These are phyloP conservation scores for Dictyostelium citrinum DNA, from an alignment of 78 protist species.

Conservation along the genomic window DNA sequence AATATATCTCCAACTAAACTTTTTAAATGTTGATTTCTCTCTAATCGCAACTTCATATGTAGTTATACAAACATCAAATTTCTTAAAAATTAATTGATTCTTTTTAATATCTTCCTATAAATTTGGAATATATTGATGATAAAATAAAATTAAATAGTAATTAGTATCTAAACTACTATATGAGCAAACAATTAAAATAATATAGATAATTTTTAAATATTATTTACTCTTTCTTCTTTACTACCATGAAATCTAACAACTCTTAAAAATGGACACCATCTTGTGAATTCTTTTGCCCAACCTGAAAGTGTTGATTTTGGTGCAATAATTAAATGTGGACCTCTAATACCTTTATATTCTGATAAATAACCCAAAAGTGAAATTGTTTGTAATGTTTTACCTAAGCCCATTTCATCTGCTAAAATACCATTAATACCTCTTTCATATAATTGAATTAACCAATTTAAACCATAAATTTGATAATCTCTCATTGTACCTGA, in stretches of 20 bases:
- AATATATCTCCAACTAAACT: slow-evolving; percentile 91
- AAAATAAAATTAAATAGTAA: no score
- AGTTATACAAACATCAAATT: slow-evolving; percentile 93
- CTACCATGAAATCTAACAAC: slow-evolving; percentile 88
- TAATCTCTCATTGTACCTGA: slow-evolving; percentile 92
- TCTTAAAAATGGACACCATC: slow-evolving; percentile 89
- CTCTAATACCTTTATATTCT: slow-evolving; percentile 60
- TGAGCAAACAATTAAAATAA: no score
- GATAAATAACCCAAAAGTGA: slow-evolving; percentile 91
- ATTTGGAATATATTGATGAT: no score
- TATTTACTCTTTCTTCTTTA: slow-evolving; percentile 87
- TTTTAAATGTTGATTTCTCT: slow-evolving; percentile 88
- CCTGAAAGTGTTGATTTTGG: slow-evolving; percentile 96
- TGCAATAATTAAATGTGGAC: slow-evolving; percentile 94
- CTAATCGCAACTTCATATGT: slow-evolving; percentile 92
- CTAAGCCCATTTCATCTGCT: slow-evolving; percentile 96
- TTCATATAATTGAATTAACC: slow-evolving; percentile 91
- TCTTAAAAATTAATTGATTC: slow-evolving; percentile 61
- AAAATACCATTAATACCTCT: slow-evolving; percentile 96
- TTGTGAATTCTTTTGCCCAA: slow-evolving; percentile 91
- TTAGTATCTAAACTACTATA: no score
- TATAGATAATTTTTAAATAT: no score
- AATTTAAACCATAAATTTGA: slow-evolving; percentile 96
- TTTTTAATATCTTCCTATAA: slow-evolving; percentile 72
- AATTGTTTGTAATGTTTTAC: slow-evolving; percentile 95